A percentile compares a stretch with the other conserved stretches of the same genome.
These are phyloP conservation scores for Diaporthe nobilis DNA, from an alignment of 2,329 filamentous ascomycete genomes.

Conservation along the genomic window DNA sequence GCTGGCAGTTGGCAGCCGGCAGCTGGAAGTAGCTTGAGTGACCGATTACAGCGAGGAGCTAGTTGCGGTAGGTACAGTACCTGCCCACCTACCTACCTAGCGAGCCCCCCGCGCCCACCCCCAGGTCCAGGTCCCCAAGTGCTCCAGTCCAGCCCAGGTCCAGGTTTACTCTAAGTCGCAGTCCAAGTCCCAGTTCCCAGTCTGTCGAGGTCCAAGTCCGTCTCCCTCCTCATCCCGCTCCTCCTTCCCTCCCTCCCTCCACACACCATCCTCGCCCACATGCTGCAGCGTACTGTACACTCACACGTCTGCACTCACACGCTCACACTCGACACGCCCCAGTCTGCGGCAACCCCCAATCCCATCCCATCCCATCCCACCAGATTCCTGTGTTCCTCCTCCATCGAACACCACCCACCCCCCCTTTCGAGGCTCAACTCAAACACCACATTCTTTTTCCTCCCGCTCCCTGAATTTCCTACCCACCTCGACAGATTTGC, in stretches of 20 bases:
- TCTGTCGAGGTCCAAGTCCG: not conserved
- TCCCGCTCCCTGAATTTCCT: constrained; percentile 25
- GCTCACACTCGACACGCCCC: constrained; percentile 1
- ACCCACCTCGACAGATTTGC: constrained; percentile 31
- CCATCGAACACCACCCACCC: constrained; percentile 26
- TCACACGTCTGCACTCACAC: not conserved
- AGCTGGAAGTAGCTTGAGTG: not conserved
- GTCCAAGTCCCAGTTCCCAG: not conserved
- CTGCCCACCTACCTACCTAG: not conserved
- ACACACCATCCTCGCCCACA: not conserved
- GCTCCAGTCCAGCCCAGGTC: constrained; percentile 7
- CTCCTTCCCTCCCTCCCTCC: constrained; percentile 24
- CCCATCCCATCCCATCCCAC: constrained; percentile 38
- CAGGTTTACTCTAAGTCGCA: constrained; percentile 4
- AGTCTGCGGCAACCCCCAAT: constrained; percentile 26
- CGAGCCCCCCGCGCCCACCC: constrained; percentile 8
- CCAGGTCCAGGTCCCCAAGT: constrained; percentile 11
- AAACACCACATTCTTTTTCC: constrained; percentile 37
- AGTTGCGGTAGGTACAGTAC: not conserved
- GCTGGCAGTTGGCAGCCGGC: not conserved
- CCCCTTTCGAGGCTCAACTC: constrained; percentile 34
- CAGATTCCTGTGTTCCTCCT: constrained; percentile 38
- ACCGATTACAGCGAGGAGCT: constrained; percentile 17
- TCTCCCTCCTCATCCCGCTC: constrained; percentile 32
- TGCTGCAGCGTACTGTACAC: constrained; percentile 1